phyloP scores from a whole-genome alignment of 352 stramenopile species.

The Pythium grandisporangium region DNA sequence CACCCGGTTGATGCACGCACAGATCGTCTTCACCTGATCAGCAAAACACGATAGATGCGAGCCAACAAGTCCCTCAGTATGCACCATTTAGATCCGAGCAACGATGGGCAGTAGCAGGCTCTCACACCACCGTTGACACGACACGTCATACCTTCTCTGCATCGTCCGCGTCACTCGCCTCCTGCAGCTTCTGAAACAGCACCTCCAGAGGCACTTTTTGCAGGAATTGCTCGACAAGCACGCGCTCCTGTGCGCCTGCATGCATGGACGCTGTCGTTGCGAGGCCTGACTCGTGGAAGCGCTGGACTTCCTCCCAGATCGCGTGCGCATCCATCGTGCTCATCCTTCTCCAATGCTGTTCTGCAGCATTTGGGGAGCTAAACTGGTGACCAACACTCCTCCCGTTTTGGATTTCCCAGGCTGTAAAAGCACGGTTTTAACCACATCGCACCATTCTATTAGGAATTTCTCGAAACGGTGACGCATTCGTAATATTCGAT shows the following conservation, averaged over 20 bases:
- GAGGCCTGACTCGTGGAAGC: constrained; percentile 56
- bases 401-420: too few species aligned
- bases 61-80: too few species aligned
- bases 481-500: too few species aligned
- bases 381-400: too few species aligned
- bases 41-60: too few species aligned
- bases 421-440: too few species aligned
- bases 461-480: too few species aligned
- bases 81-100: too few species aligned
- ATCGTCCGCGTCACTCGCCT: constrained; percentile 55
- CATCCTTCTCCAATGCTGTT: too few species aligned
- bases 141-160: constrained; percentile 33
- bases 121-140: neutral
- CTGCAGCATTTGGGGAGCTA: too few species aligned
- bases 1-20: constrained; percentile 71
- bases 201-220: constrained; percentile 45
- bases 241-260: constrained; percentile 27
- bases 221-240: constrained; percentile 55
- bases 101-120: too few species aligned
- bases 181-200: constrained; percentile 71
- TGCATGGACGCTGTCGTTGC: constrained; percentile 37
- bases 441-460: too few species aligned
- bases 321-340: constrained; percentile 7
- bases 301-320: constrained; percentile 44
- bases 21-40: constrained; percentile 55